Evolutionary conservation across 2,329 filamentous ascomycete species (phyloP), one percentile per base, ranked within the genome.

Genomic region (Xylariomycetidae sp.): DNA sequence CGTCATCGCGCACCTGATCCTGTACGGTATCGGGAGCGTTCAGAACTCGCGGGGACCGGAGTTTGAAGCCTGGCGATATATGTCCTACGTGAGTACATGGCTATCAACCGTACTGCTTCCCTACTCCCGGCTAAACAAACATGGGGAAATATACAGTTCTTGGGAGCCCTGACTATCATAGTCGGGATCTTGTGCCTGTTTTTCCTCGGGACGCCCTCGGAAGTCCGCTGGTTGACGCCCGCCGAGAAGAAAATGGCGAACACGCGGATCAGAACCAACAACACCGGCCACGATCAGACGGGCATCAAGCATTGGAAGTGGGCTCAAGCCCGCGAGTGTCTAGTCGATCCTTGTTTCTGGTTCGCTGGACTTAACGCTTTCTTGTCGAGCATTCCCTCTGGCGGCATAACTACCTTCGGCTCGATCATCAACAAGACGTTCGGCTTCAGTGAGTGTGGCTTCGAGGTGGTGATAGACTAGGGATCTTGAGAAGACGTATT

Each of bases 311-410:
- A 40, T 6, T 62, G 58, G 59, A 55, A 55, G 36, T 63, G 58
- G 58, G 52, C 56, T 32, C 59, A 62, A 20, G 59, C 47, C 13
- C 37, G 46, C 3, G 60, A 63, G 36, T 62, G 59, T 33, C 31
- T 62, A 2, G 8, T 44, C 5, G 59, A 62, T 26, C 60, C 58
- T 5, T 54, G 51, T 20, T 62, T 63, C 34, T 63, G 53, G 54
- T 60, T 63, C 16, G 54, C 54, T 1, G 59, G 58, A 4, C 16
- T 53, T 30, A 63, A 63, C 27, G 58, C 60, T 1, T 61, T 63
- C 32, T 38, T 63, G 2, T 48, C 43, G 19, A 60, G 54, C 2
- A 51, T 63, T 0, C 58, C 60, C 1, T 63, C 63, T 13, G 60
- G 58, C 8, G 57, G 56, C 3, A 45, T 61, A 12, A 60, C 58